phyloP scores from a whole-genome alignment of 306 rosid species.

The Heteromeles arbutifolia region DNA sequence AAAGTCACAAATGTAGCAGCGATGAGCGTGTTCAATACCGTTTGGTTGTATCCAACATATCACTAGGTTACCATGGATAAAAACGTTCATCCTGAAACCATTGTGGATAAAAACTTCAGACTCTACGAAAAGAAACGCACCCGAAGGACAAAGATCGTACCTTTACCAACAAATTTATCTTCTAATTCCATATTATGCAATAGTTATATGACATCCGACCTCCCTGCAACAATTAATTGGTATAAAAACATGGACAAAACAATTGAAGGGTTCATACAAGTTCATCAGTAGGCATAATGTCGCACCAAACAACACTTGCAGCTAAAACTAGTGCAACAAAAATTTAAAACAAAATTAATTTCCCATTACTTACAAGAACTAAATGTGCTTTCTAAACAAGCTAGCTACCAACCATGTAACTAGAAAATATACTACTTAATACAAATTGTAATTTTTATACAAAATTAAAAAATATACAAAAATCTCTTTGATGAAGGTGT shows the following conservation, averaged over 20 bases:
- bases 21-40: background rate
- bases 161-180: constrained; percentile 57
- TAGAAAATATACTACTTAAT: too few species aligned
- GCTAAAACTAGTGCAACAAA: too few species aligned
- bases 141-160: constrained; percentile 29
- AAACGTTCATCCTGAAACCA: too few species aligned
- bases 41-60: background rate
- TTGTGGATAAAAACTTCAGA: background rate
- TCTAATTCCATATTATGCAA: constrained; percentile 53
- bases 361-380: too few species aligned
- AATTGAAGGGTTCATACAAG: background rate
- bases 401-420: too few species aligned
- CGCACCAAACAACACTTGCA: too few species aligned
- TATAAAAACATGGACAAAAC: background rate
- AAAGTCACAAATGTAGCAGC: background rate
- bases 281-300: constrained; percentile 18
- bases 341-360: too few species aligned
- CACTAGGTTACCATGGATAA: too few species aligned
- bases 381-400: too few species aligned
- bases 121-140: background rate
- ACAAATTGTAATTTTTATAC: too few species aligned
- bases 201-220: constrained; percentile 11
- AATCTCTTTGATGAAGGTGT: too few species aligned
- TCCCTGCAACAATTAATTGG: constrained; percentile 29
- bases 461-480: too few species aligned